Evolutionary conservation across 352 stramenopile species (phyloP).

Genomic region (Globisporangium canariense): DNA sequence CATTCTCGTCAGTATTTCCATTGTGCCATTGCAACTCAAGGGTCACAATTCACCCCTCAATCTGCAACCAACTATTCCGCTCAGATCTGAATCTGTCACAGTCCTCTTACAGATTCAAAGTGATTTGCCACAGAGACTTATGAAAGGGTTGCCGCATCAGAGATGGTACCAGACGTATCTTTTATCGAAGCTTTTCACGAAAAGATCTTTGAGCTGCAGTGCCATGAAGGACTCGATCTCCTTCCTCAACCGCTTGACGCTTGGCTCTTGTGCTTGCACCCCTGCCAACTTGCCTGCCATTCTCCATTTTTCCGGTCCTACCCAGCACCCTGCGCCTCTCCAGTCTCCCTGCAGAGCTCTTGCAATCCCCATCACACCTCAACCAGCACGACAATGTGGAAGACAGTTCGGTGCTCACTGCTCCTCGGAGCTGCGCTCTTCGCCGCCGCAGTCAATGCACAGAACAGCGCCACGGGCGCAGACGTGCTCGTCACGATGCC

Average conservation of each 20-base stretch:
- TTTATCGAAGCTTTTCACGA: constrained; percentile 21
- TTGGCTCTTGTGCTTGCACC: not conserved
- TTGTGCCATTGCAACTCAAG: not conserved
- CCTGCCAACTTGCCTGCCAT: not conserved
- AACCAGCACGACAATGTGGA: constrained; percentile 15
- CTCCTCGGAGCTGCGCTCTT: constrained; percentile 27
- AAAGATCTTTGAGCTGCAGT: constrained; percentile 15
- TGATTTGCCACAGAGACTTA: not conserved
- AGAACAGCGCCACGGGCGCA: constrained; percentile 17
- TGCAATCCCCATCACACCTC: constrained; percentile 8
- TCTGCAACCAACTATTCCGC: not conserved
- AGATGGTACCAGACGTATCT: constrained; percentile 6
- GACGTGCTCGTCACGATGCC: constrained; percentile 74
- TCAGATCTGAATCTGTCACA: constrained; percentile 8
- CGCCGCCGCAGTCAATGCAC: constrained; percentile 10
- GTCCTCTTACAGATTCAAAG: not conserved
- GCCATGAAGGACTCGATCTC: not conserved
- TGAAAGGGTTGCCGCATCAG: constrained; percentile 7
- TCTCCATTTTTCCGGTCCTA: constrained; percentile 3
- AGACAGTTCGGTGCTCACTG: constrained; percentile 12
- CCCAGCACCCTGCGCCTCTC: not conserved
- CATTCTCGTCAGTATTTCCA: not conserved
- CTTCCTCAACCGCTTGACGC: not conserved
- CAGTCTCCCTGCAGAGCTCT: not conserved
- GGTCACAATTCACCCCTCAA: constrained; percentile 4